phyloP scores from a whole-genome alignment of 352 stramenopile species.

The Phytophthora ohioensis region DNA sequence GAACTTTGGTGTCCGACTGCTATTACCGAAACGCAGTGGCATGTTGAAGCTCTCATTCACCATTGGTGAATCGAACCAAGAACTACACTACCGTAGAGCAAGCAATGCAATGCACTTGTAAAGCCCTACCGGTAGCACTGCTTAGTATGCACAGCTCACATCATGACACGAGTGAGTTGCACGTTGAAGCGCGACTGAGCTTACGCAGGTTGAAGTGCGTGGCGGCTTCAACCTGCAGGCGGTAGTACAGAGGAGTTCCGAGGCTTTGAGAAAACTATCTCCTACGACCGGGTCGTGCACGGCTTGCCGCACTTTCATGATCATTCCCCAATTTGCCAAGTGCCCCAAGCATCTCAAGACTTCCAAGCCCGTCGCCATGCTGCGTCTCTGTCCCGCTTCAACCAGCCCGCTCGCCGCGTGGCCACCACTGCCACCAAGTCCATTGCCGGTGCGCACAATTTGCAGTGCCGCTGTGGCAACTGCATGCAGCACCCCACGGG shows the following conservation, averaged over 20 bases:
- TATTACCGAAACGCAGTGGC: constrained; percentile 21
- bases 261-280: no score
- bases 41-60: constrained; percentile 29
- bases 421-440: constrained; percentile 19
- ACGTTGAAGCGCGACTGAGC: constrained; percentile 28
- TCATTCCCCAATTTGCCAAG: constrained; percentile 33
- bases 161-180: constrained; percentile 14
- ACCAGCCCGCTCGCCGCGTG: constrained; percentile 31
- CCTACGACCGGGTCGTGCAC: no score
- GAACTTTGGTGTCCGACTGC: constrained; percentile 18
- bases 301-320: background rate
- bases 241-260: no score
- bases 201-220: constrained; percentile 28
- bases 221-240: background rate
- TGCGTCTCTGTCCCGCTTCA: constrained; percentile 41
- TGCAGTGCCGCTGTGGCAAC: constrained; percentile 39
- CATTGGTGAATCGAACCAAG: background rate
- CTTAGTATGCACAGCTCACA: background rate
- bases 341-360: constrained; percentile 10
- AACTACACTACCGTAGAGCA: background rate
- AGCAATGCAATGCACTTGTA: constrained; percentile 8
- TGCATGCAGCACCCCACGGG: constrained; percentile 32
- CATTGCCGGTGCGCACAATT: constrained; percentile 21
- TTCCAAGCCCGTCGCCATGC: constrained; percentile 20
- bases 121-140: background rate